These are phyloP conservation scores for Torulaspora pretoriensis DNA, from an alignment of 1,139 yeast genomes.

Conservation along the genomic window DNA sequence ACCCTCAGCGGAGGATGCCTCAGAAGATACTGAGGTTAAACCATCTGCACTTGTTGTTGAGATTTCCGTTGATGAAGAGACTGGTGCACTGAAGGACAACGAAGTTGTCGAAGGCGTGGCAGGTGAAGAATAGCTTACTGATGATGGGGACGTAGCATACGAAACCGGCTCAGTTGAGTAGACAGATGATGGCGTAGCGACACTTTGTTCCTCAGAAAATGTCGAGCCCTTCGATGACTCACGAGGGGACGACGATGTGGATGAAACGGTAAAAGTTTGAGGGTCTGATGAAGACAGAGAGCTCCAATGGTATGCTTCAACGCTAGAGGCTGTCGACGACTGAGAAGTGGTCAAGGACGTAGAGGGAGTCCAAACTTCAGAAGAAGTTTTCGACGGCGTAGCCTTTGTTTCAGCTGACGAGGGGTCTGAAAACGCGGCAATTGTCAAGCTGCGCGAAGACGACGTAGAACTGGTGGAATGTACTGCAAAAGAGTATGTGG, in stretches of 20 bases:
- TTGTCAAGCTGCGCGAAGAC: neutral
- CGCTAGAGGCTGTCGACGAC: neutral
- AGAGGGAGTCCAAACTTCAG: conserved; percentile 1
- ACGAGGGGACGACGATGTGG: neutral
- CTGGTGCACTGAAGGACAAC: neutral
- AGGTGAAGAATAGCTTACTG: neutral
- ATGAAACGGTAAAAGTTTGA: conserved; percentile 1
- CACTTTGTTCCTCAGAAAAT: neutral
- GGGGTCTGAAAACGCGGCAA: conserved; percentile 1
- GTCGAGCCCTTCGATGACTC: neutral
- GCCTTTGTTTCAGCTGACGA: conserved; percentile 2
- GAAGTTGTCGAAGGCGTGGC: conserved; percentile 3
- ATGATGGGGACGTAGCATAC: neutral
- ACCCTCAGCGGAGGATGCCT: neutral
- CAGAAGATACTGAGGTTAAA: neutral
- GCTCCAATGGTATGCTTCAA: neutral
- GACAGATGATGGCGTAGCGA: neutral
- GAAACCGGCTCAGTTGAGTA: neutral
- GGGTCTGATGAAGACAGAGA: neutral
- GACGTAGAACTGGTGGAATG: neutral
- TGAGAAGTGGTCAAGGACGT: neutral
- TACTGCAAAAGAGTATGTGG: neutral
- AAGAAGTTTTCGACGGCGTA: conserved; percentile 2
- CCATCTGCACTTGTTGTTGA: neutral
- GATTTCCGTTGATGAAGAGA: neutral